phyloP scores from a whole-genome alignment of 176 grass and related monocot species.

The Juncus effusus region DNA sequence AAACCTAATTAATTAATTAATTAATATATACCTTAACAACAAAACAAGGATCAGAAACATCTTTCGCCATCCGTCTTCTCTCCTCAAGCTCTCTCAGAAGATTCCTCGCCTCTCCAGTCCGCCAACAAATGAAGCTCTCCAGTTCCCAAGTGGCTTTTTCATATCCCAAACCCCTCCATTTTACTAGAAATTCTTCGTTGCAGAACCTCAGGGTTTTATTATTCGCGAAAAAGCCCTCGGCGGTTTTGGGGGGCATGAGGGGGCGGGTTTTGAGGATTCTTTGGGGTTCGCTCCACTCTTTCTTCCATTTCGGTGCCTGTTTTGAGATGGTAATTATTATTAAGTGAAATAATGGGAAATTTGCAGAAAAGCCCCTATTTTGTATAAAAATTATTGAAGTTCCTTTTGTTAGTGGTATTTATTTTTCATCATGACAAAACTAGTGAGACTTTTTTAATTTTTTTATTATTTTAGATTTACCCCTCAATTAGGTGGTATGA shows the following conservation, averaged over 20 bases:
- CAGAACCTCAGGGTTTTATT: constrained; percentile 39
- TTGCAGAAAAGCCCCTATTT: neutral
- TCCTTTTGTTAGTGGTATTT: too few species aligned
- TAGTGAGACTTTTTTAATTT: too few species aligned
- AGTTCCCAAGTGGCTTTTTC: constrained; percentile 86
- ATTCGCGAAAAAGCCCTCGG: constrained; percentile 48
- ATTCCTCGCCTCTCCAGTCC: constrained; percentile 35
- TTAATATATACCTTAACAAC: constrained; percentile 21
- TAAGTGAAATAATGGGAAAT: too few species aligned
- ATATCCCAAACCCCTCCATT: constrained; percentile 79
- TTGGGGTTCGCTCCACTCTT: constrained; percentile 77
- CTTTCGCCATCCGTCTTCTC: constrained; percentile 34
- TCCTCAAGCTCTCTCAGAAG: constrained; percentile 54
- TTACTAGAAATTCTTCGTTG: constrained; percentile 74
- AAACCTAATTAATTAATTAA: constrained; percentile 24
- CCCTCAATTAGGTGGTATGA: constrained; percentile 1
- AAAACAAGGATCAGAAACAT: constrained; percentile 35
- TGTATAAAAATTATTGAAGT: neutral
- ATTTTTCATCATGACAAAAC: too few species aligned
- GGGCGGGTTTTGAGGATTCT: constrained; percentile 56
- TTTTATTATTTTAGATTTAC: neutral
- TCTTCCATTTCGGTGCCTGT: constrained; percentile 70
- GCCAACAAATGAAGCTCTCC: constrained; percentile 65
- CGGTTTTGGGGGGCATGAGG: constrained; percentile 47
- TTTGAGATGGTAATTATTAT: constrained; percentile 17